Conservation (phyloP, 2,329 filamentous ascomycete genomes). For the Stagonosporopsis chrysanthemi region DNA sequence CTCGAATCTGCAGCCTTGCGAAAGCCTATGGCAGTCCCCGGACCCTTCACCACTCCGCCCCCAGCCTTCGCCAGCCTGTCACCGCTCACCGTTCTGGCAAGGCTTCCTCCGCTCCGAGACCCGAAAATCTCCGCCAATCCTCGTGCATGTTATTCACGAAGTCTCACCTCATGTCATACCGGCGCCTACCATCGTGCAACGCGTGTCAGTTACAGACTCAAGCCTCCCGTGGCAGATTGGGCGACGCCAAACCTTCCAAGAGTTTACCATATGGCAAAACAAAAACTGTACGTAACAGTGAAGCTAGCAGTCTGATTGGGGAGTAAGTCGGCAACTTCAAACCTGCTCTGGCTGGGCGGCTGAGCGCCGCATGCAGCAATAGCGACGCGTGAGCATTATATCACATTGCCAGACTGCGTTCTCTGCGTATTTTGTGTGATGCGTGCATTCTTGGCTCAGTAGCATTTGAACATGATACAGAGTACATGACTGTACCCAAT, state of each 20-base stretch:
- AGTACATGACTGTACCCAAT: conserved; percentile 2
- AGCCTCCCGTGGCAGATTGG: conserved; percentile 20
- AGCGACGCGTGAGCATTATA: conserved; percentile 5
- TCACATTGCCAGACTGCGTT: background rate
- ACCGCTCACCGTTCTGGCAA: conserved; percentile 36
- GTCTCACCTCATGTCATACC: conserved; percentile 28
- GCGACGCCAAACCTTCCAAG: conserved; percentile 25
- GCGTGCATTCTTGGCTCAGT: conserved; percentile 11
- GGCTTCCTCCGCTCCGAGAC: conserved; percentile 33
- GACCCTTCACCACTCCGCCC: conserved; percentile 33
- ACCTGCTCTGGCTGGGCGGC: conserved; percentile 21
- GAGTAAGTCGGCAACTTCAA: conserved; percentile 25
- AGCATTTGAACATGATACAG: background rate
- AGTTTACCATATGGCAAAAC: conserved; percentile 18
- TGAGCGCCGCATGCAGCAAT: conserved; percentile 19
- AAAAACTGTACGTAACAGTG: conserved; percentile 35
- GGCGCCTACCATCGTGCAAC: conserved; percentile 19
- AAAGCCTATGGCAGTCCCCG: conserved; percentile 25
- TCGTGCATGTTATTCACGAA: conserved; percentile 7
- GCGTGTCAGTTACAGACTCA: conserved; percentile 19
- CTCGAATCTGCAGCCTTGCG: conserved; percentile 19
- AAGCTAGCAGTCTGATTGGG: conserved; percentile 18
- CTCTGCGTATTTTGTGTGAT: conserved; percentile 6
- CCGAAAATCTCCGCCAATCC: conserved; percentile 33
- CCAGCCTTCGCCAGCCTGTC: conserved; percentile 22